Evolutionary conservation across 2,329 filamentous ascomycete species (phyloP).

Genomic region (Arthrobotrys musiformis): DNA sequence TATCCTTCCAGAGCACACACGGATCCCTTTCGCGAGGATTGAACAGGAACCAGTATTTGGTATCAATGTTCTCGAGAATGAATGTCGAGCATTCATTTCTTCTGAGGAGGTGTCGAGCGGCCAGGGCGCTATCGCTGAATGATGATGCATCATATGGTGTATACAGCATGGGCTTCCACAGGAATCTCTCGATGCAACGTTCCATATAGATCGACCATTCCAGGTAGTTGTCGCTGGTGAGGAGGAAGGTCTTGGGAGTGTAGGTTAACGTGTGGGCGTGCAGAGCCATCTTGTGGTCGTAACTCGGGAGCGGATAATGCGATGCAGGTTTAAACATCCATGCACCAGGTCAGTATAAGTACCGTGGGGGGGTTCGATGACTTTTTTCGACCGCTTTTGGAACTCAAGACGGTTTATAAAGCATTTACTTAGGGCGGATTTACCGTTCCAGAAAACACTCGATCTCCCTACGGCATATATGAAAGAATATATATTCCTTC

Average conservation of each 20-base stretch:
- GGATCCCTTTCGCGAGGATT: slow-evolving; percentile 10
- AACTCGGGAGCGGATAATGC: too few species aligned
- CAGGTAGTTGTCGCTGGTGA: not conserved
- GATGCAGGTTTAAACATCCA: too few species aligned
- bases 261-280: not conserved
- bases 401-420: too few species aligned
- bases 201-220: slow-evolving; percentile 31
- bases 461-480: too few species aligned
- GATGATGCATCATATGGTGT: not conserved
- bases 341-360: too few species aligned
- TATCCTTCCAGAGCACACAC: slow-evolving; percentile 11
- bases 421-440: too few species aligned
- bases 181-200: not conserved
- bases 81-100: slow-evolving; percentile 13
- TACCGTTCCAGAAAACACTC: too few species aligned
- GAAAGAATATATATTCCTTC: too few species aligned
- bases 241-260: not conserved
- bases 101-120: not conserved
- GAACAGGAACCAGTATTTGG: slow-evolving; percentile 13
- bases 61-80: slow-evolving; percentile 10
- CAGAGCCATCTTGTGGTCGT: not conserved
- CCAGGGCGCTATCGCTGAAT: not conserved
- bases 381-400: too few species aligned
- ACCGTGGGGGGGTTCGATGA: too few species aligned
- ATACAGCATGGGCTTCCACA: not conserved